Evolutionary conservation across 1,139 yeast genomes (phyloP), one percentile per base, ranked within the genome.

Genomic region (Ogataea hybrid): DNA sequence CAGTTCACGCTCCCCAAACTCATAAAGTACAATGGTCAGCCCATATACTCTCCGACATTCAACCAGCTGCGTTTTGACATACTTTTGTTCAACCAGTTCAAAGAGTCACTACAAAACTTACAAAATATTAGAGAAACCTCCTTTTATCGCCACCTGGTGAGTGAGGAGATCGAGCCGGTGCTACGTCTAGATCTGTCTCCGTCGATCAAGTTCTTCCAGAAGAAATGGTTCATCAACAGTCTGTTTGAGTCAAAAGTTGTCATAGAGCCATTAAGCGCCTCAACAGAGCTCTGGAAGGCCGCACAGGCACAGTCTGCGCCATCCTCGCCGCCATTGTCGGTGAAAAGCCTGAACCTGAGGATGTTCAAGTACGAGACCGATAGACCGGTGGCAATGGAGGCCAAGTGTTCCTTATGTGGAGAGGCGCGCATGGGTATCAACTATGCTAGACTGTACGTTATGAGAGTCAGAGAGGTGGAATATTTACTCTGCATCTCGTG

Each of bases 401-500:
- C 80, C 3, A 78, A 88, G 4, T 90, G 97, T 73, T 89, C 7
- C 69, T n/a, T 89, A 38, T 90, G 97, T 67, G 92, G 89, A 8
- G 96, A 89, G 61, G 58, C 67, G 12, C 72, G 94, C 48, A 75
- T 75, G 54, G 86, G 80, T 53, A 73, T 78, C 46, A 68, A 86
- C 49, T 90, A 86, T 62, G 83, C 90, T 4, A 73, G 97, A 50
- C 65, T 87, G 52, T 86, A 89, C 62, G 75, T 76, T 41, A 68
- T 89, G 57, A 83, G 81, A 50, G 55, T 54, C 56, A 67, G 50
- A 36, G 61, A 58, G 23, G 50, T 59, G 43, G 73, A 62, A 38
- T 84, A 84, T 55, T 88, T 95, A n/a, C 68, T 90, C 36, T 92
- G 97, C 61, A 83, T 83, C 52, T 83, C 79, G 58, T 92, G 97